Base-by-base conservation (phyloP, 2,329 filamentous ascomycete genomes). In the Aureobasidium sp. region DNA sequence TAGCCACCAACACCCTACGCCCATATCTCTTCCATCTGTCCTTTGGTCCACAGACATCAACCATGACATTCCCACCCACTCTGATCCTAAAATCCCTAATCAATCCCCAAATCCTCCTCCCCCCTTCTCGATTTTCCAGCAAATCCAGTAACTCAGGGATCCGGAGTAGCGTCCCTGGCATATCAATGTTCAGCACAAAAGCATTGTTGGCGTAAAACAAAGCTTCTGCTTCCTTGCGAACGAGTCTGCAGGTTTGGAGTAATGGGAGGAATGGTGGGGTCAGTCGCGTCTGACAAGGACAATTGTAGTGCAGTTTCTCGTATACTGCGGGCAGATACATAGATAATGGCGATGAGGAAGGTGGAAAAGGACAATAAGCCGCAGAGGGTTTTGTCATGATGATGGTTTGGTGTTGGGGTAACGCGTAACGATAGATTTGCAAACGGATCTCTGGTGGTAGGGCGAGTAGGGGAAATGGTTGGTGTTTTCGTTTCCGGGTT, bases 21-120 rank as follows among this genome's bases (percentile, higher is more conserved):
- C 52, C 52, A 29, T 56, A 56, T 41, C 44, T 56, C 52, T 15
- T 56, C 52, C 52, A 56, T 39, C 52, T 56, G 2, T 3, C 34
- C 2, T 2, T 5, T 1, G 37, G 37, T 7, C 52, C 52, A 42
- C 39, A 56, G 17, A 44, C 39, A 44, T 56, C 52, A 27, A 56
- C 52, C 52, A 56, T 56, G 2, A 56, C 52, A 27, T 56, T 56
- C 1, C 39, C 39, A 12, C 52, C 39, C 5, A 56, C 27, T 14
- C 52, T 34, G 7, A 56, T 44, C 22, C 52, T 31, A 2, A 56
- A 56, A 3, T 56, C 52, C 11, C 34, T 56, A n/a, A 56, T 27
- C 52, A 56, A 15, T 4, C 2, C 27, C 9, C 44, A 22, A 8
- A 56, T 34, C 5, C n/a, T 34, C 5, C n/a, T 17, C 5, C 52